Evolutionary conservation across 2,329 filamentous ascomycete genomes (phyloP).

Genomic region (Alternaria viburni): DNA sequence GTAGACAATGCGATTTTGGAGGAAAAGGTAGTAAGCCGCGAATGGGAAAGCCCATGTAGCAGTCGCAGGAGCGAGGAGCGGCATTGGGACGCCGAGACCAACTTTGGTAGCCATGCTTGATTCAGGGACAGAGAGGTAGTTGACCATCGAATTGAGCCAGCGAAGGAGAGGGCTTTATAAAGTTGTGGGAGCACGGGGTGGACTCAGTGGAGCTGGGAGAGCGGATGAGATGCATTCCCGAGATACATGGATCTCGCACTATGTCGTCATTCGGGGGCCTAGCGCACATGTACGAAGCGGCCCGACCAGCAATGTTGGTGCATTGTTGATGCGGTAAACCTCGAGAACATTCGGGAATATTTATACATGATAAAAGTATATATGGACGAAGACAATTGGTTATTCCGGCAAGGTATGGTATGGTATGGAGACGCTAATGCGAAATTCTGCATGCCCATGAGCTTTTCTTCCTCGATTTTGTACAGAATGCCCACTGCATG

Average conservation of each 20-base stretch:
- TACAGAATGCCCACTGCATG: background rate
- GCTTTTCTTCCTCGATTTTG: background rate
- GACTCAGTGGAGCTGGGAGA: background rate
- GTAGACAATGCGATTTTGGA: conserved; percentile 49
- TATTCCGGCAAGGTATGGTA: background rate
- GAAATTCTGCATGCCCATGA: background rate
- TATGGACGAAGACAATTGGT: background rate
- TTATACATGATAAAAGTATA: background rate
- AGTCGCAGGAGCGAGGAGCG: conserved; percentile 44
- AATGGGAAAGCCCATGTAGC: conserved; percentile 52
- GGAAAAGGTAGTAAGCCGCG: conserved; percentile 50
- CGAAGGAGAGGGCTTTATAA: conserved; percentile 1
- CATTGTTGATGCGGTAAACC: background rate
- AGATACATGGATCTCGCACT: background rate
- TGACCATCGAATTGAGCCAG: conserved; percentile 15
- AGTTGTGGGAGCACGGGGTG: conserved; percentile 4
- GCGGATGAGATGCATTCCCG: conserved; percentile 1
- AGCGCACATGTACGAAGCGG: conserved; percentile 9
- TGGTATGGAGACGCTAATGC: background rate
- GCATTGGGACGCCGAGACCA: conserved; percentile 42
- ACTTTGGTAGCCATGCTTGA: conserved; percentile 36
- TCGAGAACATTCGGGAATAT: background rate
- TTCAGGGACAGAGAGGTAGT: conserved; percentile 19
- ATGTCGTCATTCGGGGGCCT: conserved; percentile 20
- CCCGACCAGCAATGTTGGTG: background rate